Conservation (phyloP, 345 rosid genomes). For the Lenwebbia sp. region DNA sequence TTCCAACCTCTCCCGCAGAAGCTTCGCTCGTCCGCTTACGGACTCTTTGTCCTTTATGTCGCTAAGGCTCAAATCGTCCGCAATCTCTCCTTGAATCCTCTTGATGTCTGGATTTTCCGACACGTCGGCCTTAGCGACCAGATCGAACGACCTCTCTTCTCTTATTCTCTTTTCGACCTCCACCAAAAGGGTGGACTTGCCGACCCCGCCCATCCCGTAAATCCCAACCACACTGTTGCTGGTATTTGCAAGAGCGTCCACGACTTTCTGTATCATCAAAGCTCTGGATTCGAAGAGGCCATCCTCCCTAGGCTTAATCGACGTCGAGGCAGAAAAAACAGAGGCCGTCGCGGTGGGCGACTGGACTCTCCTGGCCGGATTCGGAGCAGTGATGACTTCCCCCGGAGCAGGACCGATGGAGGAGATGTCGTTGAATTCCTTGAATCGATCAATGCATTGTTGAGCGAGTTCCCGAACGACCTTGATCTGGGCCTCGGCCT, state of each 20-base stretch:
- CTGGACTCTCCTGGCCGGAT: too few species aligned
- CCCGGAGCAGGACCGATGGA: too few species aligned
- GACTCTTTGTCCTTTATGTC: neutral
- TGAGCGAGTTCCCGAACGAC: neutral
- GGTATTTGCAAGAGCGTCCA: neutral
- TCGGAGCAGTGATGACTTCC: too few species aligned
- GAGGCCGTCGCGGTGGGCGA: neutral
- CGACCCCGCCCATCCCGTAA: neutral
- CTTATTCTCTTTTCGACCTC: neutral
- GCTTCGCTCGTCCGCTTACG: rapidly evolving
- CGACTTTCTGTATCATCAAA: neutral
- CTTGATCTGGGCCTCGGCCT: neutral
- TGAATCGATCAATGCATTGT: neutral
- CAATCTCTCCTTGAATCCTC: neutral
- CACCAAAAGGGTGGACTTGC: neutral
- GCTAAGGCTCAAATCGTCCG: rapidly evolving
- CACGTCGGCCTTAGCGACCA: neutral
- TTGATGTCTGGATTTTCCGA: neutral
- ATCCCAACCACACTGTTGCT: neutral
- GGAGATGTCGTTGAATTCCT: neutral
- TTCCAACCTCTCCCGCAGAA: rapidly evolving
- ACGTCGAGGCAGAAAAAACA: neutral
- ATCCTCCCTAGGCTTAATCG: neutral
- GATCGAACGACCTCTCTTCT: rapidly evolving
- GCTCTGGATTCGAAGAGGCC: neutral